Evolutionary conservation across 106 monocot species (phyloP).

Genomic region (Dactylorhiza incarnata): DNA sequence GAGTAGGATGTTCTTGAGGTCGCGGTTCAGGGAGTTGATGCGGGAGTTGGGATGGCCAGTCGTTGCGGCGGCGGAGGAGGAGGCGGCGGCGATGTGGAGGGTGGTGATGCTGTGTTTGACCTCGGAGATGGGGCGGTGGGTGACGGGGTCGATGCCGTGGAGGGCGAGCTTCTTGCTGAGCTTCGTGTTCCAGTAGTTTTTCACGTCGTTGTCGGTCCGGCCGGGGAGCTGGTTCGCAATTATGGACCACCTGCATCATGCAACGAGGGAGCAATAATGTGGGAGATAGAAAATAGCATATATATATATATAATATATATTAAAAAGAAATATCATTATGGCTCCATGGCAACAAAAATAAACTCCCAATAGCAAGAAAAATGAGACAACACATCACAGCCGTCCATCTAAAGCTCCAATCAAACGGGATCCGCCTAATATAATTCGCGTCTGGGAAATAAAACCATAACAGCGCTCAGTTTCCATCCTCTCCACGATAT

Average conservation of each 20-base stretch:
- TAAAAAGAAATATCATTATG: not conserved
- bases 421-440: too few relatives aligned
- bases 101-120: constrained; percentile 43
- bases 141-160: constrained; percentile 86
- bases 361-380: too few relatives aligned
- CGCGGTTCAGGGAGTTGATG: constrained; percentile 19
- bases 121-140: constrained; percentile 85
- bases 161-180: constrained; percentile 80
- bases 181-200: constrained; percentile 89
- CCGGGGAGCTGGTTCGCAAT: constrained; percentile 85
- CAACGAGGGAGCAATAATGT: not conserved
- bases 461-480: too few relatives aligned
- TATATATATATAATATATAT: too few relatives aligned
- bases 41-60: not conserved
- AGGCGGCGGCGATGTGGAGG: constrained; percentile 15
- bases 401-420: too few relatives aligned
- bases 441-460: too few relatives aligned
- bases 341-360: too few relatives aligned
- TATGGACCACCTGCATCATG: constrained; percentile 60
- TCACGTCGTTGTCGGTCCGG: constrained; percentile 72
- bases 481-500: too few relatives aligned
- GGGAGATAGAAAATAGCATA: too few relatives aligned
- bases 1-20: constrained; percentile 35
- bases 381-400: too few relatives aligned
- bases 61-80: not conserved